Evolutionary conservation across 2,329 filamentous ascomycete species (phyloP).

Genomic region (Hansfordia pulvinata): DNA sequence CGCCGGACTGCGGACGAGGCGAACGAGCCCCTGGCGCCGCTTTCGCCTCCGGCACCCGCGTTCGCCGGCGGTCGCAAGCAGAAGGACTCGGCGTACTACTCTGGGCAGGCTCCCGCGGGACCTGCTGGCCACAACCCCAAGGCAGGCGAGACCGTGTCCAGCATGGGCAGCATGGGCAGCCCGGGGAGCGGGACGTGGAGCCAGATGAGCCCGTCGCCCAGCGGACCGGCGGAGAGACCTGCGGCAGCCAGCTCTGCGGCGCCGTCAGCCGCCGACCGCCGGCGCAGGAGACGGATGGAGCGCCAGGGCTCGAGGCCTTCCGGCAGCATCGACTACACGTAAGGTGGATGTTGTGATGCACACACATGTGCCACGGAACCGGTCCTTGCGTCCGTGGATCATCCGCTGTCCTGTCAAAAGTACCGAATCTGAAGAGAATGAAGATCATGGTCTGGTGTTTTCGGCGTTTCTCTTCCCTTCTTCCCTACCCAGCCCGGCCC

Average conservation of each 20-base stretch:
- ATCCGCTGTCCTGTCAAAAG: no score
- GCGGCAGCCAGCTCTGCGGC: conserved; percentile 21
- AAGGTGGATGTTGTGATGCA: no score
- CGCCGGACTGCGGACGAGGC: conserved; percentile 27
- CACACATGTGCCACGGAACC: no score
- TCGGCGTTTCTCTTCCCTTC: no score
- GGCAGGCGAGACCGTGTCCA: conserved; percentile 30
- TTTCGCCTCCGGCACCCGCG: conserved; percentile 42
- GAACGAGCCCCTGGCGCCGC: conserved; percentile 30
- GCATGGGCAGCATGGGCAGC: conserved; percentile 26
- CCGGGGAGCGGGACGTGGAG: conserved; percentile 44
- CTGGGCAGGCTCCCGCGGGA: conserved; percentile 31
- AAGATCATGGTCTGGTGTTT: no score
- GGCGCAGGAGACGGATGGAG: conserved; percentile 41
- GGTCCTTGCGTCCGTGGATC: no score
- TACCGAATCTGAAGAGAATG: no score
- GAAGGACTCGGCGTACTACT: conserved; percentile 52
- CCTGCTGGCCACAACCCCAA: conserved; percentile 24
- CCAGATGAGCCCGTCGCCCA: conserved; percentile 32
- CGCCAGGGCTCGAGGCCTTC: conserved; percentile 25
- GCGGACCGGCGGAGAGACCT: conserved; percentile 20
- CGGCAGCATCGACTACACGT: conserved; percentile 10
- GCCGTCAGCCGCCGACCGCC: conserved; percentile 31
- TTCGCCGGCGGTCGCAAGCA: conserved; percentile 35
- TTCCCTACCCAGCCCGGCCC: no score